Conservation (phyloP, 192 early-diverging fungal species). For the Podila verticillata region DNA sequence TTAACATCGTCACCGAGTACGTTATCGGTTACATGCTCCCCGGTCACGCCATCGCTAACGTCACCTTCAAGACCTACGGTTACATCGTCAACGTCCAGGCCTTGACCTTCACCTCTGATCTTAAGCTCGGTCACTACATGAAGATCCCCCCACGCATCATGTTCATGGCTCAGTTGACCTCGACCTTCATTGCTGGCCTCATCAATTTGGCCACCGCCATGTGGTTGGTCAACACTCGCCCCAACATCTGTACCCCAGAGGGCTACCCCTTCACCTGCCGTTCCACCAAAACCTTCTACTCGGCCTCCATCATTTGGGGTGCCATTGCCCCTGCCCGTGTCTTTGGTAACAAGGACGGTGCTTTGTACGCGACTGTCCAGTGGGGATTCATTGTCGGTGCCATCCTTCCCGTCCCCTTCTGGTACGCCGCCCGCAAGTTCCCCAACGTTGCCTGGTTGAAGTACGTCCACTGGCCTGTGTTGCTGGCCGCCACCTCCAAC, state of each 20-base stretch:
- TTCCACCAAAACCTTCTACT: conserved; percentile 61
- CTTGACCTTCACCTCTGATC: conserved; percentile 68
- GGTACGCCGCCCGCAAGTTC: too few relatives aligned
- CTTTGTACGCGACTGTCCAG: neutral
- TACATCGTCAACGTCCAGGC: conserved; percentile 79
- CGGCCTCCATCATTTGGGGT: conserved; percentile 77
- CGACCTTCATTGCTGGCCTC: conserved; percentile 63
- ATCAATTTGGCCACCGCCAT: conserved; percentile 56
- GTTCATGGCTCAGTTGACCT: conserved; percentile 62
- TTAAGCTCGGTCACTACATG: conserved; percentile 79
- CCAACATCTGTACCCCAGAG: conserved; percentile 46
- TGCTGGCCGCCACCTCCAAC: too few relatives aligned
- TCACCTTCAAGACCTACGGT: conserved; percentile 85
- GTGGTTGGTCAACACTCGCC: conserved; percentile 48
- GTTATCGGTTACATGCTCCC: conserved; percentile 81
- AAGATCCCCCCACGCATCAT: conserved; percentile 70
- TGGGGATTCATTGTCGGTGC: neutral
- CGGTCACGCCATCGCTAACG: conserved; percentile 80
- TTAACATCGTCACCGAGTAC: conserved; percentile 87
- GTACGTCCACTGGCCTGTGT: conserved; percentile 63
- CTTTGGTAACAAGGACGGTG: conserved; percentile 54
- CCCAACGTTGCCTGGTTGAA: conserved; percentile 14
- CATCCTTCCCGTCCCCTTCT: too few relatives aligned
- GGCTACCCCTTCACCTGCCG: conserved; percentile 57
- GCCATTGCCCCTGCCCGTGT: conserved; percentile 70